phyloP scores from a whole-genome alignment of 352 stramenopile genomes.

The Aphanomyces stellatus region DNA sequence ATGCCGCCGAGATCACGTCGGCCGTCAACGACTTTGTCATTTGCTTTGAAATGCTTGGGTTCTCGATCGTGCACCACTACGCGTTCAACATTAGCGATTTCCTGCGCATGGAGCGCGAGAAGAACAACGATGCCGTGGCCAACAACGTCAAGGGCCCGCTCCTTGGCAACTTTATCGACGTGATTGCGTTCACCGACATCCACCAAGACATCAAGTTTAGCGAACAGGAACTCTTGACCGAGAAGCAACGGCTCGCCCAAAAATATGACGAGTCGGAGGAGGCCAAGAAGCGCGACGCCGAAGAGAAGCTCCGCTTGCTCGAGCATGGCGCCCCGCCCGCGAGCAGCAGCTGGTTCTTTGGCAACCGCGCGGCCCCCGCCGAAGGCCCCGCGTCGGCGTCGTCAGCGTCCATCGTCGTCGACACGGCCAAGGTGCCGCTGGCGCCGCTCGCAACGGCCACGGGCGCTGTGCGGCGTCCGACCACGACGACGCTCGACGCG shows the following conservation, averaged over 20 bases:
- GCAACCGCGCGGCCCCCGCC: not conserved
- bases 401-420: not conserved
- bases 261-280: not conserved
- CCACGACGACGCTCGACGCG: not conserved
- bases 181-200: constrained; percentile 17
- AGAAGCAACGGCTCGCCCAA: constrained; percentile 17
- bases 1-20: constrained; percentile 23
- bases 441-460: too few species aligned
- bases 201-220: constrained; percentile 21
- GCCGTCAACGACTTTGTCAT: constrained; percentile 51
- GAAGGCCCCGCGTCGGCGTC: not conserved
- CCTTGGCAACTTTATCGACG: constrained; percentile 20
- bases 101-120: constrained; percentile 21
- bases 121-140: constrained; percentile 13
- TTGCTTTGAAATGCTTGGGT: constrained; percentile 51
- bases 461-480: too few species aligned
- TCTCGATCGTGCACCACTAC: constrained; percentile 41
- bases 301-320: not conserved
- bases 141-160: constrained; percentile 20
- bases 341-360: not conserved
- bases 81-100: constrained; percentile 41
- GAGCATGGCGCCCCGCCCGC: not conserved
- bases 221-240: constrained; percentile 9
- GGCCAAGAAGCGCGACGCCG: not conserved
- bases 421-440: not conserved